Evolutionary conservation across 225 moss, liverwort and hornwort genomes (phyloP), one percentile per base, ranked within the genome.

Genomic region (Pleurozium schreberi): DNA sequence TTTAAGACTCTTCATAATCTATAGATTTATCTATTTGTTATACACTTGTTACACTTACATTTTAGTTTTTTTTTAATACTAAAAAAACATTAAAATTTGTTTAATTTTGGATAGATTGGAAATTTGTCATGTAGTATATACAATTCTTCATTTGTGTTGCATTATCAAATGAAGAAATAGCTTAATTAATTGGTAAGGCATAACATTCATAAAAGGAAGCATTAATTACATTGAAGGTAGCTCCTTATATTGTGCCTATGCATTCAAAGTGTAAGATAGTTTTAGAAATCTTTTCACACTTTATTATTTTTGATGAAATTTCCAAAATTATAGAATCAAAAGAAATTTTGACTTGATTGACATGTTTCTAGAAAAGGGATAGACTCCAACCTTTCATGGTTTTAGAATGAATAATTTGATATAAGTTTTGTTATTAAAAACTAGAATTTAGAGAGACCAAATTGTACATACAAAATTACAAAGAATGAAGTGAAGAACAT

Each of bases 161-260:
- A 75, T 49, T 11, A 33, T 49, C 19, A 30, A 73, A 18, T 28
- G 10, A 45, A 73, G 4, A 18, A 31, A 19, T 19, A 75, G 75
- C 0, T 0, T 33, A 19, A 75, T 12, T 74, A 74, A 30, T 47
- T 47, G 9, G 1, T 11, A 30, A 47, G 6, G 30, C 18, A 74
- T 74, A 11, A 30, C 12, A 75, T 75, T 75, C 20, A 75, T 34
- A 33, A 14, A 75, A 34, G 20, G 2, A 50, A 21, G 7, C 5
- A 33, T 0, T 34, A 0, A 3, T 33, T 33, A 5, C 6, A 73
- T 16, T 25, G 14, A 26, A 5, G 26, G 8, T 17, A 9, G 1
- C 7, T 49, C 11, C 7, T 19, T 31, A 18, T 49, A 49, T 31
- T 49, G 8, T 75, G 0, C 55, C 18, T 50, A 6, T 75, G 33